phyloP scores from a whole-genome alignment of 306 rosid genomes.

The Luffa acutangula region DNA sequence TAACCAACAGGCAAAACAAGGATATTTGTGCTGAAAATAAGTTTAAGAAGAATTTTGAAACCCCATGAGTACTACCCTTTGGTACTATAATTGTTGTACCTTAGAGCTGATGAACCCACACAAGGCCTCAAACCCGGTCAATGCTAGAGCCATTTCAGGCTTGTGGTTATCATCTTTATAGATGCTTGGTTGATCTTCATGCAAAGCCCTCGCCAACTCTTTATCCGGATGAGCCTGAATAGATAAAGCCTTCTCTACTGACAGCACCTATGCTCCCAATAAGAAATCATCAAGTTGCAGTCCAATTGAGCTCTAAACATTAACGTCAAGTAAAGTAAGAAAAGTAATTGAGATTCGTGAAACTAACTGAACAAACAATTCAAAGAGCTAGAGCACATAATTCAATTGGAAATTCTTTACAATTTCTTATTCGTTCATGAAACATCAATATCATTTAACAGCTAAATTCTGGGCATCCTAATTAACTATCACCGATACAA shows the following conservation, averaged over 20 bases:
- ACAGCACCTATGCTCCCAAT: slow-evolving; percentile 22
- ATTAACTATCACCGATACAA: neutral
- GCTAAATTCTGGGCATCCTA: neutral
- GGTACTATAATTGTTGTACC: slow-evolving; percentile 10
- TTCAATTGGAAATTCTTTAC: neutral
- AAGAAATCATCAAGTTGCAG: slow-evolving; percentile 8
- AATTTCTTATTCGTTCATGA: neutral
- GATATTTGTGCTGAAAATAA: neutral
- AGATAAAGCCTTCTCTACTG: slow-evolving; percentile 26
- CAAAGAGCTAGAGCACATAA: neutral
- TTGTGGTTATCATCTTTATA: slow-evolving; percentile 31
- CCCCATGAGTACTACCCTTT: neutral
- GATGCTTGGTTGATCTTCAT: slow-evolving; percentile 21
- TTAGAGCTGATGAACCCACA: slow-evolving; percentile 29
- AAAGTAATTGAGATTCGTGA: neutral
- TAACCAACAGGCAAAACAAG: neutral
- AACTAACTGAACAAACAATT: neutral
- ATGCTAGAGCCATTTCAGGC: slow-evolving; percentile 35
- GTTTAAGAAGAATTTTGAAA: neutral
- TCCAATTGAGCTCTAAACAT: slow-evolving; percentile 2
- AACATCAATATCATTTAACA: neutral
- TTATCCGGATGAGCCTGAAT: slow-evolving; percentile 38
- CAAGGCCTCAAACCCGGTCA: slow-evolving; percentile 32
- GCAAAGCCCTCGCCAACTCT: slow-evolving; percentile 24
- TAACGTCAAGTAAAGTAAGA: neutral